A percentile compares a stretch with the other conserved stretches of the same genome.
phyloP scores from a whole-genome alignment of 2,329 filamentous ascomycete species.

The Chaetoscypha palmicola region DNA sequence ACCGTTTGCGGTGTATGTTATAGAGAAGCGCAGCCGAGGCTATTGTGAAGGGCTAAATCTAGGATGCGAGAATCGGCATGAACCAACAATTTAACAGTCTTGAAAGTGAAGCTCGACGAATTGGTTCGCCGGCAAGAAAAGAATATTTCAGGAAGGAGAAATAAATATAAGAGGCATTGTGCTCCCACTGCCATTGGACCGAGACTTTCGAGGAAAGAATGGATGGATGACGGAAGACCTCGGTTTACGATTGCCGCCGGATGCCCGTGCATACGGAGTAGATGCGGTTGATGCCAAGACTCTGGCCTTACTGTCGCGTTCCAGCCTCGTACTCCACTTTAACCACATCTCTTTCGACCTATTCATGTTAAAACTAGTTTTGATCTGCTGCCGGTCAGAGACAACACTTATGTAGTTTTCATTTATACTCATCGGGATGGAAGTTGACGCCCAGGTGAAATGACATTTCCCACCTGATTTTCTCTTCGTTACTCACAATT shows the following conservation, averaged over 20 bases:
- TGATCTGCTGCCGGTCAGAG: not conserved
- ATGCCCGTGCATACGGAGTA: too few species aligned
- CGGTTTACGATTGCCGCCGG: conserved; percentile 5
- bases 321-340: conserved; percentile 5
- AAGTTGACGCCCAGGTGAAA: conserved; percentile 41
- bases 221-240: not conserved
- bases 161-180: not conserved
- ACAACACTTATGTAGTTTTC: too few species aligned
- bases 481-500: conserved; percentile 10
- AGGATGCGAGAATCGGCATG: not conserved
- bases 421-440: conserved; percentile 32
- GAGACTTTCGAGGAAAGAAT: conserved; percentile 2
- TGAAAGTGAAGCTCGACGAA: not conserved
- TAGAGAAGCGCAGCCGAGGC: conserved; percentile 11
- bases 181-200: not conserved
- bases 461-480: not conserved
- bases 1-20: not conserved
- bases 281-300: conserved; percentile 2
- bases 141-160: not conserved
- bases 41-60: not conserved
- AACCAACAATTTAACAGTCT: not conserved
- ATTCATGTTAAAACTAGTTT: too few species aligned
- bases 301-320: conserved; percentile 1
- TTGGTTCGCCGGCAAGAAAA: not conserved
- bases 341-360: not conserved